Base-by-base conservation (phyloP, 2,329 filamentous ascomycete genomes). In the Arachnopeziza araneosa region DNA sequence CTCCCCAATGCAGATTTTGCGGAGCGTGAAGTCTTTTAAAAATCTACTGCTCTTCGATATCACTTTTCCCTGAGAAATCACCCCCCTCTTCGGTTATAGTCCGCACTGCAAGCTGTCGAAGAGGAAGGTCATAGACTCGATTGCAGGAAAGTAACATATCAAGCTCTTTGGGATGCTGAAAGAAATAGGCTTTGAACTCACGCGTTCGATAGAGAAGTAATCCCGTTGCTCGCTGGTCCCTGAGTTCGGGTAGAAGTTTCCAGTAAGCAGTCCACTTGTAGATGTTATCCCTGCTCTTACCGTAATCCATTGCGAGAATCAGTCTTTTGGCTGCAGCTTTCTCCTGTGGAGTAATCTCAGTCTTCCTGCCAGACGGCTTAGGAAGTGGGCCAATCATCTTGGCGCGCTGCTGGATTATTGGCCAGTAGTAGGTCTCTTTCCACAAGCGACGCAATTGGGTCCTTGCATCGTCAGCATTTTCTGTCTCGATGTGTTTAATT, bases 191-290 rank as follows among this genome's bases (percentile, higher is more conserved):
- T 53, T 65, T 67, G 36, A 67, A 65, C 17, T 64, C 57, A 59
- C 57, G 52, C 8, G 61, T 54, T 10, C 56, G 56, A 52, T 63
- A 65, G 19, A 67, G 58, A 55, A 67, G 58, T 55, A 67, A 48
- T 23, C 54, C 32, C 6, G 21, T 62, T 50, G 58, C 50, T 57
- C 58, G 49, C 21, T 44, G 54, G n/a, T 59, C 22, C n/a, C 60
- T 53, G 12, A 67, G 48, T 1, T 63, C 54, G 22, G 60, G 65
- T 1, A 67, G 57, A 22, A 67, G 61, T 54, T 55, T 63, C 60
- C 50, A 64, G 24, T 67, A 67, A 0, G 53, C 55, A 9, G 61
- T 67, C 63, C 57, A 65, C 50, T 67, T 65, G 49, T 62, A 63
- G 21, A 64, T 52, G 24, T 56, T 65, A 48, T 60, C 58, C 53